These are phyloP conservation scores for Phellinidium pouzarii DNA, from an alignment of 1,284 basidiomycete genomes.

Conservation along the genomic window DNA sequence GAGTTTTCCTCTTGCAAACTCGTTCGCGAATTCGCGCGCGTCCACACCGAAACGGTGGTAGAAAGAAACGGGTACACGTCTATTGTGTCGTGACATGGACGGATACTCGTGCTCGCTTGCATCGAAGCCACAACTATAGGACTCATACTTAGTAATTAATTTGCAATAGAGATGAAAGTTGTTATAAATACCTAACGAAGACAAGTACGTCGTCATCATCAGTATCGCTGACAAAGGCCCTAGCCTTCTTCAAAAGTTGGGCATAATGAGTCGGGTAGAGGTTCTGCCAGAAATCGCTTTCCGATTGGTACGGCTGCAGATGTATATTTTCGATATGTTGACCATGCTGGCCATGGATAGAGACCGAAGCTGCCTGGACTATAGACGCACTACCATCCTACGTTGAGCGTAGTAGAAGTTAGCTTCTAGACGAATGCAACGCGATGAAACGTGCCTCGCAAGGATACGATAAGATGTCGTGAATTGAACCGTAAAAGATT, in stretches of 20 bases:
- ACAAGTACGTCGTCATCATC: constrained; percentile 72
- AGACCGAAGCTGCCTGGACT: constrained; percentile 81
- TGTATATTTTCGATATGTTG: constrained; percentile 93
- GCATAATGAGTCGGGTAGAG: constrained; percentile 69
- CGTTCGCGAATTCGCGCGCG: constrained; percentile 59
- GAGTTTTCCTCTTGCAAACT: constrained; percentile 62
- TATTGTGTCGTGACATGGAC: constrained; percentile 88
- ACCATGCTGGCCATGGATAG: constrained; percentile 76
- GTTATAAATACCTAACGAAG: constrained; percentile 67
- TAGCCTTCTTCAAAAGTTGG: constrained; percentile 66
- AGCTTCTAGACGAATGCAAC: background rate
- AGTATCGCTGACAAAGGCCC: constrained; percentile 65
- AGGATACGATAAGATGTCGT: constrained; percentile 88
- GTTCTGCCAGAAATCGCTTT: constrained; percentile 71
- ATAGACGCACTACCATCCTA: constrained; percentile 77
- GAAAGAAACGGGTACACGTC: constrained; percentile 86
- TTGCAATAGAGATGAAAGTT: background rate
- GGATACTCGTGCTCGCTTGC: constrained; percentile 88
- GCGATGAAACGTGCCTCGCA: constrained; percentile 62
- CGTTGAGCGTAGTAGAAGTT: background rate
- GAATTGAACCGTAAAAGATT: constrained; percentile 83
- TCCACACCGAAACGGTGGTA: constrained; percentile 83
- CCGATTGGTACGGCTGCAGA: constrained; percentile 67
- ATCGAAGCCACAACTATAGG: constrained; percentile 80
- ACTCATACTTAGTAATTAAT: constrained; percentile 4